phyloP scores from a whole-genome alignment of 371 early-diverging fungal species.

The Mucor plumbeus region DNA sequence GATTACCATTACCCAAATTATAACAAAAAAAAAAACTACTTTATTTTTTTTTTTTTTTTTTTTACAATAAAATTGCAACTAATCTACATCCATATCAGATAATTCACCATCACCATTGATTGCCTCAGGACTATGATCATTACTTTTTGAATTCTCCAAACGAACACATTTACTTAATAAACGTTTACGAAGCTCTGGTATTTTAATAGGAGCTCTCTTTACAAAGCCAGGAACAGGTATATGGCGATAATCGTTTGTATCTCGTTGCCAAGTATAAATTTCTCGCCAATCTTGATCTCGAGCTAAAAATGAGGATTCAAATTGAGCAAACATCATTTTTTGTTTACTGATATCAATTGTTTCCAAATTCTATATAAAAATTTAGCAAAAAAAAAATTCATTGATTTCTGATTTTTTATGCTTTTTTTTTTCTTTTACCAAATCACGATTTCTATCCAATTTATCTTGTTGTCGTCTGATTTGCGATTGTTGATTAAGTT shows the following conservation, averaged over 20 bases:
- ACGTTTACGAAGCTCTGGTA: conserved; percentile 27
- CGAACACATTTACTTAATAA: conserved; percentile 32
- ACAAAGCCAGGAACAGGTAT: conserved; percentile 43
- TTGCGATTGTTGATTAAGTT: conserved; percentile 21
- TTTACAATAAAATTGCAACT: background rate
- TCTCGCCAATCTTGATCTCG: conserved; percentile 41
- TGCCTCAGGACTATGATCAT: background rate
- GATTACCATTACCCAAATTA: background rate
- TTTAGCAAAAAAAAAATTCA: too few species aligned
- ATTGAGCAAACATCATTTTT: conserved; percentile 35
- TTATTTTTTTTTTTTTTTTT: background rate
- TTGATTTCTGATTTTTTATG: too few species aligned
- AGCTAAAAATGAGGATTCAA: conserved; percentile 28
- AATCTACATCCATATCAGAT: conserved; percentile 44
- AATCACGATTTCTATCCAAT: conserved; percentile 7
- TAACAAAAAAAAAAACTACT: too few species aligned
- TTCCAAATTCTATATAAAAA: conserved; percentile 7
- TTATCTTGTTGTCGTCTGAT: conserved; percentile 14
- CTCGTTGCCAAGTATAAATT: conserved; percentile 35
- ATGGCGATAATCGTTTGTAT: conserved; percentile 44
- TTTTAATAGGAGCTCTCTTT: conserved; percentile 24
- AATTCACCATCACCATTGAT: conserved; percentile 24
- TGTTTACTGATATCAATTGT: conserved; percentile 43
- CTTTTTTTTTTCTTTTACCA: conserved; percentile 12
- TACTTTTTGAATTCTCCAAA: conserved; percentile 23